phyloP scores from a whole-genome alignment of 495 filamentous ascomycete species.

The Glarea lozoyensis region DNA sequence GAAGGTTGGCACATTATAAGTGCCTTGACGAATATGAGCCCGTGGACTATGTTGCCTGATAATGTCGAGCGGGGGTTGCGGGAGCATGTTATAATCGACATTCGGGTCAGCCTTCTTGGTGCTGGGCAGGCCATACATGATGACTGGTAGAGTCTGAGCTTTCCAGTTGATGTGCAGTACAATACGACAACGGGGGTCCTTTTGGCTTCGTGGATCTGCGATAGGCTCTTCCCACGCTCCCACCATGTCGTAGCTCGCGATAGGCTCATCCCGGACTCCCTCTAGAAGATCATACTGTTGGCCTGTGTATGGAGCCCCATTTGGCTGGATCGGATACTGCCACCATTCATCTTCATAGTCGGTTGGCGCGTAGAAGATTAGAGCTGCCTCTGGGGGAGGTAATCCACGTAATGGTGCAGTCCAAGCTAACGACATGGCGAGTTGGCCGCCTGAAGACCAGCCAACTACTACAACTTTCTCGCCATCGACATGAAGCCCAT shows the following conservation, averaged over 20 bases:
- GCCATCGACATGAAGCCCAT: constrained; percentile 27
- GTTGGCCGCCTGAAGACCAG: constrained; percentile 47
- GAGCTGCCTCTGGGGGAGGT: constrained; percentile 36
- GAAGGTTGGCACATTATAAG: constrained; percentile 37
- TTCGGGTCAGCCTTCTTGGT: neutral
- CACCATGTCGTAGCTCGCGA: too few relatives aligned
- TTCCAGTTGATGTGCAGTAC: neutral
- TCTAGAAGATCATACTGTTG: neutral
- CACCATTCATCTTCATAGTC: constrained; percentile 18
- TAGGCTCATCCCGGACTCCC: neutral
- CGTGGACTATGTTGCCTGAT: constrained; percentile 25
- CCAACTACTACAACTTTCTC: constrained; percentile 38
- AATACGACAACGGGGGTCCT: neutral
- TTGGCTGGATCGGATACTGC: constrained; percentile 3
- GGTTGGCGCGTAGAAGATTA: constrained; percentile 44
- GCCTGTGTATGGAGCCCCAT: neutral
- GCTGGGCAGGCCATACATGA: neutral
- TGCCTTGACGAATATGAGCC: constrained; percentile 28
- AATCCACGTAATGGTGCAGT: constrained; percentile 25
- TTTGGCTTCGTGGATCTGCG: neutral
- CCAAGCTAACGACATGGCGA: constrained; percentile 41
- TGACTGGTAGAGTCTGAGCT: neutral
- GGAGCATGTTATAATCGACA: constrained; percentile 5
- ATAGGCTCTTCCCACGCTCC: neutral
- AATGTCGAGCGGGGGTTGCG: constrained; percentile 17